A percentile compares a stretch with the other conserved stretches of the same genome.
These are phyloP conservation scores for Sporisorium exsertum DNA, from an alignment of 1,284 basidiomycete species.

Conservation along the genomic window DNA sequence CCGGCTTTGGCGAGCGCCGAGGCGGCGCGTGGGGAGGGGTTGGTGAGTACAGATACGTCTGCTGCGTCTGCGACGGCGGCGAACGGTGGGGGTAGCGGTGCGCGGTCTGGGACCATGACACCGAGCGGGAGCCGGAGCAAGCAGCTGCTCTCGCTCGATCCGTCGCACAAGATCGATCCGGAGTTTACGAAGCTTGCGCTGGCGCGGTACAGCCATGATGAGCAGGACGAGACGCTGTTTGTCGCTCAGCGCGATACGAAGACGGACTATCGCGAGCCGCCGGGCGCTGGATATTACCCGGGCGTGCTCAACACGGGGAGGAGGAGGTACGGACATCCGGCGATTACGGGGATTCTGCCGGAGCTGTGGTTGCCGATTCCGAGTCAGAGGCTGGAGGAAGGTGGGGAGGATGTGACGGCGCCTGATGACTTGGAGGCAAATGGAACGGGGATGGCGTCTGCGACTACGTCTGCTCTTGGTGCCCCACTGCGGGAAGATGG, in stretches of 20 bases:
- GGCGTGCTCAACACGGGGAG: conserved; percentile 60
- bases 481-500: conserved; percentile 1
- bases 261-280: conserved; percentile 64
- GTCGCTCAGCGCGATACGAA: conserved; percentile 73
- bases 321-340: conserved; percentile 63
- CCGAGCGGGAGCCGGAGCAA: conserved; percentile 25
- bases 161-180: conserved; percentile 33
- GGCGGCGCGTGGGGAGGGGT: background rate
- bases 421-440: conserved; percentile 34
- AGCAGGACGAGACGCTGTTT: conserved; percentile 93
- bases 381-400: conserved; percentile 23
- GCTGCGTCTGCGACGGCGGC: conserved; percentile 1
- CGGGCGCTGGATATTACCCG: conserved; percentile 54
- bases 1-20: conserved; percentile 18
- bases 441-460: conserved; percentile 17
- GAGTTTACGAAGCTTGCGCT: conserved; percentile 47
- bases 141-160: conserved; percentile 32
- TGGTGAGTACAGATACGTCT: conserved; percentile 10
- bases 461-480: conserved; percentile 29
- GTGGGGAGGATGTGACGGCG: conserved; percentile 24
- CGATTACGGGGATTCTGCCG: conserved; percentile 61
- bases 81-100: background rate
- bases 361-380: conserved; percentile 63
- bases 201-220: conserved; percentile 78
- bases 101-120: conserved; percentile 12